Evolutionary conservation across 2,329 filamentous ascomycete species (phyloP).

Genomic region (Beauveria bassiana): DNA sequence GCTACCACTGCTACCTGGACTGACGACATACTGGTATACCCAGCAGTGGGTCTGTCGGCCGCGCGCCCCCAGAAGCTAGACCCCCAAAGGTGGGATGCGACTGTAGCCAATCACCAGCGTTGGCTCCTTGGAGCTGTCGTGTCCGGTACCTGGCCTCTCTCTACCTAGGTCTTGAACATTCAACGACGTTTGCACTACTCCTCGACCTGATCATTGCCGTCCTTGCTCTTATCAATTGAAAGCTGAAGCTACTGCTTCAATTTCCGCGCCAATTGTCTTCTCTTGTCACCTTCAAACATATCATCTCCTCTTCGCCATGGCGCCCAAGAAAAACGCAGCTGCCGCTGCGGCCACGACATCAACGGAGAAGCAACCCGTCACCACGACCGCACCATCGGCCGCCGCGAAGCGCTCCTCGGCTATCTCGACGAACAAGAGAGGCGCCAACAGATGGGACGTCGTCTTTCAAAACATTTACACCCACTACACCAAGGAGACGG

Average conservation of each 20-base stretch:
- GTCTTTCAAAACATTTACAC: constrained; percentile 65
- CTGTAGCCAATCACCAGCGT: constrained; percentile 24
- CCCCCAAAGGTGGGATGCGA: constrained; percentile 4
- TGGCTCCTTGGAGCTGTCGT: constrained; percentile 29
- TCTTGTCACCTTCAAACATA: not conserved
- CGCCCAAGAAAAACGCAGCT: constrained; percentile 41
- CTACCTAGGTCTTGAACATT: constrained; percentile 9
- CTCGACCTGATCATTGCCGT: not conserved
- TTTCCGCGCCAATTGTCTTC: not conserved
- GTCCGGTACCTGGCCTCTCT: constrained; percentile 19
- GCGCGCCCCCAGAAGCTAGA: constrained; percentile 10
- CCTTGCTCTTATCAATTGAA: not conserved
- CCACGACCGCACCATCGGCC: constrained; percentile 23
- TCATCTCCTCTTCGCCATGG: constrained; percentile 29
- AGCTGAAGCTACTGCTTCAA: not conserved
- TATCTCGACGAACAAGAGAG: constrained; percentile 18
- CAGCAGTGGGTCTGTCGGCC: not conserved
- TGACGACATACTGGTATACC: constrained; percentile 12
- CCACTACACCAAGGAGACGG: constrained; percentile 72
- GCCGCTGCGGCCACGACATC: constrained; percentile 21
- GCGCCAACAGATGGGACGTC: constrained; percentile 39
- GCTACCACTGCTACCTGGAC: not conserved
- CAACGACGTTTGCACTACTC: not conserved
- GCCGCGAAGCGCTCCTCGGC: constrained; percentile 14
- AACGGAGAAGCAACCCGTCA: constrained; percentile 36